A percentile compares a stretch with the other conserved stretches of the same genome.
These are phyloP conservation scores for Nothophytophthora sp. DNA, from an alignment of 352 stramenopile genomes.

Conservation along the genomic window DNA sequence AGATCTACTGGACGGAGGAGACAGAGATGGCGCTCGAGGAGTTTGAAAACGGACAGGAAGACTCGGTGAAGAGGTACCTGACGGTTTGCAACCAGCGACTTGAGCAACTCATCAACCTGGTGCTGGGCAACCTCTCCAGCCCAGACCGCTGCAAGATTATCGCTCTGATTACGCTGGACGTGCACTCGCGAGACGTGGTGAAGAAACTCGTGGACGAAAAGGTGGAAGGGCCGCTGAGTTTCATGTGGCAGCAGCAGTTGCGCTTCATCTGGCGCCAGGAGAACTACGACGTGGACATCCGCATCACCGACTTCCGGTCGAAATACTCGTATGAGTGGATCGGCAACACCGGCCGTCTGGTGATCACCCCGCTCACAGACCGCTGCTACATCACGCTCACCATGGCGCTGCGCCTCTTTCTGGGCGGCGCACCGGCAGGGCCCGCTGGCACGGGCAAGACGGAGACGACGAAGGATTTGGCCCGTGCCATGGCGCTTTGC, in stretches of 20 bases:
- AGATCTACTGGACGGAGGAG: slow-evolving; percentile 97
- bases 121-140: slow-evolving; percentile 87
- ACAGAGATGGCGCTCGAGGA: slow-evolving; percentile 92
- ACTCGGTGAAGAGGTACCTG: slow-evolving; percentile 86
- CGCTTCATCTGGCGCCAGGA: slow-evolving; percentile 92
- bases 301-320: slow-evolving; percentile 96
- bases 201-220: slow-evolving; percentile 89
- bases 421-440: slow-evolving; percentile 94
- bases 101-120: slow-evolving; percentile 92
- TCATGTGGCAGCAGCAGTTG: slow-evolving; percentile 89
- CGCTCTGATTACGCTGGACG: slow-evolving; percentile 96
- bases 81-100: slow-evolving; percentile 81
- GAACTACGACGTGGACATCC: slow-evolving; percentile 95
- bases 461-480: slow-evolving; percentile 87
- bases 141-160: slow-evolving; percentile 94
- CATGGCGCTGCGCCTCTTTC: slow-evolving; percentile 95
- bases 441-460: slow-evolving; percentile 93
- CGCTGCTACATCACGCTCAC: slow-evolving; percentile 98
- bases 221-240: slow-evolving; percentile 85
- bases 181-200: slow-evolving; percentile 95
- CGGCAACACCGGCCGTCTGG: slow-evolving; percentile 89
- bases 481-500: slow-evolving; percentile 81
- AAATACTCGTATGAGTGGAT: slow-evolving; percentile 94
- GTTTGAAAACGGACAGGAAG: slow-evolving; percentile 88
- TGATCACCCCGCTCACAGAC: slow-evolving; percentile 97